phyloP scores from a whole-genome alignment of 2,329 filamentous ascomycete species.

The Leptographium lundbergii region DNA sequence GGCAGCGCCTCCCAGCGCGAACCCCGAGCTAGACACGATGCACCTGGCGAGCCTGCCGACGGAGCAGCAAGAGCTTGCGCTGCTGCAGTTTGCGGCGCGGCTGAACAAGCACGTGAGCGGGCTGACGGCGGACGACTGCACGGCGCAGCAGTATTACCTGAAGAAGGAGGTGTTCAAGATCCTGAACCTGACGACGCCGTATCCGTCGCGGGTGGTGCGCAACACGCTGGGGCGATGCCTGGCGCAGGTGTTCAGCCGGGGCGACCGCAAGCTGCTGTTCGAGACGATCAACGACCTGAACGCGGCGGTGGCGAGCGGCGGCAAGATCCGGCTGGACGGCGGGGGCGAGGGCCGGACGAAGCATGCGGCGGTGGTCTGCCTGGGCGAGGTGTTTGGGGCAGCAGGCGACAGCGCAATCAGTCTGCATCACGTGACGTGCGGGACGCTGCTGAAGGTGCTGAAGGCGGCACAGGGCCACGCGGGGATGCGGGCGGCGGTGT shows the following conservation, averaged over 20 bases:
- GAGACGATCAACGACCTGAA: slow-evolving; percentile 89
- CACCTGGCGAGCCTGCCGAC: slow-evolving; percentile 82
- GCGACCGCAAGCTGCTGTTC: slow-evolving; percentile 83
- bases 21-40: slow-evolving; percentile 73
- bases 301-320: slow-evolving; percentile 45
- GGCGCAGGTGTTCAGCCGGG: slow-evolving; percentile 67
- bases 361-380: slow-evolving; percentile 75
- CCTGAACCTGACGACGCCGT: slow-evolving; percentile 66
- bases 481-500: slow-evolving; percentile 67
- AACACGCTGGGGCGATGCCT: slow-evolving; percentile 82
- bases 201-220: slow-evolving; percentile 76
- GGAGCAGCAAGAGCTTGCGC: slow-evolving; percentile 91
- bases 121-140: slow-evolving; percentile 67
- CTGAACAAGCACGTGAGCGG: slow-evolving; percentile 67
- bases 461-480: slow-evolving; percentile 71
- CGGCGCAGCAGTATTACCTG: slow-evolving; percentile 77
- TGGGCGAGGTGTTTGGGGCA: slow-evolving; percentile 82
- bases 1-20: slow-evolving; percentile 23
- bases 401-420: slow-evolving; percentile 88
- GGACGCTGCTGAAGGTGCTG: slow-evolving; percentile 61
- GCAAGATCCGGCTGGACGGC: slow-evolving; percentile 57
- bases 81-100: slow-evolving; percentile 77
- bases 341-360: slow-evolving; percentile 42
- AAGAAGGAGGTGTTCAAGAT: slow-evolving; percentile 94
- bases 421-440: slow-evolving; percentile 62